Evolutionary conservation across 352 stramenopile species (phyloP), one percentile per base, ranked within the genome.

Genomic region (Globisporangium emineosum): DNA sequence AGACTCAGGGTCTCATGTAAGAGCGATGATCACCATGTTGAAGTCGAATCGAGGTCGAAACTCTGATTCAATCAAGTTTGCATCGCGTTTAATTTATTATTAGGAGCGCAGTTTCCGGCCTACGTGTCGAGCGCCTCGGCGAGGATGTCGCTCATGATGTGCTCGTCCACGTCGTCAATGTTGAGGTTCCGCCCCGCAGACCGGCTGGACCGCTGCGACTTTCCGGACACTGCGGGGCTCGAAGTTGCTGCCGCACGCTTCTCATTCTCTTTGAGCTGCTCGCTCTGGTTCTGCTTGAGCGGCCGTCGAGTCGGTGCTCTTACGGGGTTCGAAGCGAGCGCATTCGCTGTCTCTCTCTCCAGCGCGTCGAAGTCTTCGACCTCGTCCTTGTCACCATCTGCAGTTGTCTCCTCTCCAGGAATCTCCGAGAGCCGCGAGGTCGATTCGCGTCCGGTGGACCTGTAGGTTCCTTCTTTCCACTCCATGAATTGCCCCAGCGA

Each of bases 121-220:
- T 49, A 40, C 42, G 19, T 32, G 27, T 73, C 56, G 19, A 63
- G 42, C 42, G 55, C 21, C 27, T 72, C 73, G 29, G 71, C 75
- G 51, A 89, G 62, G 2, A 89, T 91, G 61, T 83, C 65, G 60
- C 84, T 69, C 82, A 88, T 89, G 62, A 89, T 78, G 32, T 76
- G 75, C 67, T 91, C 82, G 51, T 91, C 82, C 27, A 70, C 64
- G 53, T 91, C 78, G 60, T 87, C 79, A 50, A 89, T 78, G 32
- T 62, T 68, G 15, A 91, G 76, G 53, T 69, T 67, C 6, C 50
- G 69, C 8, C 68, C 42, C 21, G 21, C 53, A 6, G 62, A 57
- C 2, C 50, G 43, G 47, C 9, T 57, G 55, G 60, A 57, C 12
- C 52, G 37, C 59, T 58, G 57, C 4, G 57, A 64, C 21, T 60